Evolutionary conservation across 1,284 basidiomycete genomes (phyloP).

Genomic region (Blastosporella zonata): DNA sequence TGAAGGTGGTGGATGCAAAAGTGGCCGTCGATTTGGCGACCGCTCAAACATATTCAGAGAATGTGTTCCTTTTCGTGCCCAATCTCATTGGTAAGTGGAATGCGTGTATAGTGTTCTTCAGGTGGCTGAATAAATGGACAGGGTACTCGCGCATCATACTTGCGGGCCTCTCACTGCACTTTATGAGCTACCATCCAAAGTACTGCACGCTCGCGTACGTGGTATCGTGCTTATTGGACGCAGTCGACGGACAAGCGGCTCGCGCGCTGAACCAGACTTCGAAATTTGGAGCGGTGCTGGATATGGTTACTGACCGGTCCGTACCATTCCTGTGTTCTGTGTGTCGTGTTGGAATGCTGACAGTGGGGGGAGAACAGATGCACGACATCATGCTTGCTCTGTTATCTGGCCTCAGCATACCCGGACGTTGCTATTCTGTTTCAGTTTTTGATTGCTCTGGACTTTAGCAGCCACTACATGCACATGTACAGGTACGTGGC

Average conservation of each 20-base stretch:
- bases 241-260: constrained; percentile 94
- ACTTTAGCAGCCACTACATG: constrained; percentile 99
- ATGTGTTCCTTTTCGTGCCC: constrained; percentile 94
- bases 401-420: constrained; percentile 91
- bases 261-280: constrained; percentile 86
- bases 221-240: constrained; percentile 93
- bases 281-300: constrained; percentile 96
- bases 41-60: constrained; percentile 81
- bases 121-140: constrained; percentile 28
- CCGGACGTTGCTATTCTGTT: constrained; percentile 82
- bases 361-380: constrained; percentile 56
- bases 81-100: constrained; percentile 83
- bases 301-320: constrained; percentile 99
- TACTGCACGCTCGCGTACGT: constrained; percentile 90
- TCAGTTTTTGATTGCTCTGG: constrained; percentile 94
- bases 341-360: constrained; percentile 1
- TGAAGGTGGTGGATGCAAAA: constrained; percentile 75
- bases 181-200: constrained; percentile 94
- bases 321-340: constrained; percentile 38
- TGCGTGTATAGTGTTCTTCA: not conserved
- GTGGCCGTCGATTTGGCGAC: constrained; percentile 82
- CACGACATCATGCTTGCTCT: constrained; percentile 93
- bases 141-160: constrained; percentile 92
- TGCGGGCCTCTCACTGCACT: constrained; percentile 87
- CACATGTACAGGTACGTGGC: constrained; percentile 94